Evolutionary conservation across 139 green algal species (phyloP), one percentile per base, ranked within the genome.

Genomic region (Pleodorina starrii): DNA sequence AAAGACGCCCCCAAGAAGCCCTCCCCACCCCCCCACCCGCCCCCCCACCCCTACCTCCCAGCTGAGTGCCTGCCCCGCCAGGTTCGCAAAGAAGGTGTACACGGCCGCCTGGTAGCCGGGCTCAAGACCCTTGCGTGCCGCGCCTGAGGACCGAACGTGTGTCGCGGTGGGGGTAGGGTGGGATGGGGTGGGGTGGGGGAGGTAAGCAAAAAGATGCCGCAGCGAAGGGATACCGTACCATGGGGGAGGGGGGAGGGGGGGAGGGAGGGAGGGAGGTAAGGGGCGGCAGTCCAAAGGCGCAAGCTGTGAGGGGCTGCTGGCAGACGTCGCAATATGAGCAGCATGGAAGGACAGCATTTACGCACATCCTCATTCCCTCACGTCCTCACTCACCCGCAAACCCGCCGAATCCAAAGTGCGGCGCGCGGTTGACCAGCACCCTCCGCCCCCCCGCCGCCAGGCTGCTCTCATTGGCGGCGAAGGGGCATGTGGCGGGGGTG

Each of bases 391-490:
- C 29, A 78, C 81, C 81, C 12, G 60, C 81, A 29, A 87, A 87
- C 29, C 81, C 81, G 4, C 60, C 81, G 29, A 66, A 77, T 0
- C 81, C 81, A 35, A 87, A 87, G 29, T 87, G 60, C 42, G 81
- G 81, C 59, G 81, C 81, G 6, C 81, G 60, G 60, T 87, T 87
- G 42, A 87, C 43, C 0, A 87, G 81, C 81, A 77, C 54, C 0
- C 12, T 38, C 57, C 59, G 51, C 14, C 46, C 42, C 17, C 29
- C 25, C 9, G 57, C 69, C 21, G 44, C n/a, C 0, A 50, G n/a
- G 27, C 46, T 46, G 9, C 5, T 48, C 81, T 77, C 81, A 4
- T 5, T 27, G 2, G 21, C 38, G 21, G 83, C 83, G 46, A 38
- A 40, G 32, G 66, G 66, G 66, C 83, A 88, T 25, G 35, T 71